These are phyloP conservation scores for Diaporthe batatas DNA, from an alignment of 2,329 filamentous ascomycete genomes.

Conservation along the genomic window DNA sequence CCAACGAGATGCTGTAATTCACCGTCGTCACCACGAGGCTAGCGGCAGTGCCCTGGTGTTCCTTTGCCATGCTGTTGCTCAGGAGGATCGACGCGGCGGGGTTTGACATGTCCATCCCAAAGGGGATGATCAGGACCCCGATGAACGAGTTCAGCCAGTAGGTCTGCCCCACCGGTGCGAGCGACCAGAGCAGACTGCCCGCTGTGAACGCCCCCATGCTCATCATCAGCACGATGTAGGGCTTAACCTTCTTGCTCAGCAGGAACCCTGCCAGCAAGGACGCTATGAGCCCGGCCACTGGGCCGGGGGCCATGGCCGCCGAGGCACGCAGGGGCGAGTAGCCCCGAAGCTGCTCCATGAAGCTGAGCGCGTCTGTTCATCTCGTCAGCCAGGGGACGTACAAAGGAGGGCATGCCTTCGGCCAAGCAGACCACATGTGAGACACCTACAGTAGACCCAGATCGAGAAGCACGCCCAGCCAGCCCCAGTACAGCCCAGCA, in stretches of 20 bases:
- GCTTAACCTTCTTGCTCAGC: conserved; percentile 53
- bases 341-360: conserved; percentile 53
- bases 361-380: conserved; percentile 43
- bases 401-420: not conserved
- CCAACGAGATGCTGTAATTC: conserved; percentile 77
- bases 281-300: conserved; percentile 59
- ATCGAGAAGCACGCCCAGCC: conserved; percentile 59
- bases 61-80: conserved; percentile 62
- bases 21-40: conserved; percentile 74
- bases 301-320: conserved; percentile 60
- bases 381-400: not conserved
- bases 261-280: conserved; percentile 59
- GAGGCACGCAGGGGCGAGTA: conserved; percentile 58
- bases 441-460: conserved; percentile 53
- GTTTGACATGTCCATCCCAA: conserved; percentile 77
- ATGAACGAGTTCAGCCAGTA: conserved; percentile 77
- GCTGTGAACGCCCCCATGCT: conserved; percentile 59
- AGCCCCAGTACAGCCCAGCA: conserved; percentile 60
- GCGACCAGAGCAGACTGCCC: conserved; percentile 59
- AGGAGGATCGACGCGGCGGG: conserved; percentile 73
- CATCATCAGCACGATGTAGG: conserved; percentile 58
- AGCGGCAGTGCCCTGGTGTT: conserved; percentile 62
- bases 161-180: conserved; percentile 65
- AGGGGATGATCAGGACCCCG: conserved; percentile 68
- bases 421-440: not conserved